Base-by-base conservation (phyloP, 2,329 filamentous ascomycete species). In the Aspergillus alliaceus region DNA sequence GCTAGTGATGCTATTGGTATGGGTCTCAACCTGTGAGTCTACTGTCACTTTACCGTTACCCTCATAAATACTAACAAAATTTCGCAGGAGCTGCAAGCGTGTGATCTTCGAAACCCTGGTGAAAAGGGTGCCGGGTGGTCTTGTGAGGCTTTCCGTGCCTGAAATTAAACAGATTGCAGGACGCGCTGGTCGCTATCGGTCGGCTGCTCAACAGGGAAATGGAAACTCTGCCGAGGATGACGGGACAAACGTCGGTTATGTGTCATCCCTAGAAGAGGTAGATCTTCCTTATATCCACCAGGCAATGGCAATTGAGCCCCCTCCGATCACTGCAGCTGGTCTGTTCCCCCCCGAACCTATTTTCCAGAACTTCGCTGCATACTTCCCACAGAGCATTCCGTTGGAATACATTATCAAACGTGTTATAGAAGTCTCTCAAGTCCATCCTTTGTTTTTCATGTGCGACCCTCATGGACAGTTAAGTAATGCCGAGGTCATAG, bases 1-100 rank as follows among this genome's bases (percentile, higher is more conserved):
- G 95, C 96, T 8, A 97, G 91, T 66, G 92, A 97, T 75, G 95
- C 95, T 47, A 93, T 99, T 60, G 95, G 95, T 35, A 98, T 99
- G 93, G 95, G 96, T 1, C 79, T 99, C 22, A 99, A 99, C 69
- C 77, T 99, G 72, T 92, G 87, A 75, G 81, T 53, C 11, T 24
- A 18, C 18, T n/a, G 14, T 25, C 11, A 8, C 32, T 39, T 6
- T 40, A 3, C 22, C 2, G 20, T n/a, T 39, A 31, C 47, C 3
- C 59, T n/a, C 15, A 47, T 48, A 18, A n/a, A 6, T n/a, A 35
- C 47, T 51, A 31, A 47, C 25, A 69, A 53, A 69, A n/a, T 64
- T 18, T 15, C 20, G 29, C 50, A 85, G 83, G 74, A 86, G 83
- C 63, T 91, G 97, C 71, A 95, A 92, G 70, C 89, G 96, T 25